Base-by-base conservation (phyloP, 495 filamentous ascomycete genomes). In the Hypoxylon subgilvum region DNA sequence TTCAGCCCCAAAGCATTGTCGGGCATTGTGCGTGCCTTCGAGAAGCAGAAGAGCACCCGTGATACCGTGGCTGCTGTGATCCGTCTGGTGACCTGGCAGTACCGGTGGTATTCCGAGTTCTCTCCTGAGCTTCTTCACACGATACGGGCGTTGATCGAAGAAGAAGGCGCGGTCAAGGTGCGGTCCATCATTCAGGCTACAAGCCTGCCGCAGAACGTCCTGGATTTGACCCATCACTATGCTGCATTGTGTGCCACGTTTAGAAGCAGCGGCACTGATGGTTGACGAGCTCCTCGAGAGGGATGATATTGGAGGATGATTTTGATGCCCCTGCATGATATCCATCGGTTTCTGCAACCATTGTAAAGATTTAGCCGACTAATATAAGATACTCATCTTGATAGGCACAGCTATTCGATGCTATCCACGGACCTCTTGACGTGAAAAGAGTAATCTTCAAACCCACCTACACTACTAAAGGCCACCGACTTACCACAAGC, bases 31-130 rank as follows among this genome's bases (percentile, higher is more conserved):
- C 85, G 84, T 64, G 78, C 87, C 38, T 89, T 91, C 63, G 74
- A 78, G 61, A 88, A 92, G 65, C 80, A 82, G 62, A 80, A 83
- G 57, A 89, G 88, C 68, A 88, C 88, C 6, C 75, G 90, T 47
- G 85, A 86, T 23, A 89, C 88, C 57, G 78, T 97, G 21, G 86
- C 85, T 31, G 85, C 87, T 7, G 78, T 96, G 46, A 97, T 97
- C 49, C 79, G 90, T 34, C 74, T 97, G 42, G 90, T 97, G 27
- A 89, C 93, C 3, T 98, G 94, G 94, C 93, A 98, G 76, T 97
- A 97, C 74, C 85, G 94, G 56, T 97, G 94, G 94, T 98, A 97
- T 75, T 96, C 92, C 19, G 95, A 98, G 88, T 98, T 97, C 73
- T 96, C 92, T 13, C 95, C 94, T 8, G 84, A 89, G 43, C 80